Percentiles rank a stretch among this genome's conserved stretches.
Evolutionary conservation across 176 grass and related monocot genomes (phyloP).

Genomic region (Pontederia paniculata): DNA sequence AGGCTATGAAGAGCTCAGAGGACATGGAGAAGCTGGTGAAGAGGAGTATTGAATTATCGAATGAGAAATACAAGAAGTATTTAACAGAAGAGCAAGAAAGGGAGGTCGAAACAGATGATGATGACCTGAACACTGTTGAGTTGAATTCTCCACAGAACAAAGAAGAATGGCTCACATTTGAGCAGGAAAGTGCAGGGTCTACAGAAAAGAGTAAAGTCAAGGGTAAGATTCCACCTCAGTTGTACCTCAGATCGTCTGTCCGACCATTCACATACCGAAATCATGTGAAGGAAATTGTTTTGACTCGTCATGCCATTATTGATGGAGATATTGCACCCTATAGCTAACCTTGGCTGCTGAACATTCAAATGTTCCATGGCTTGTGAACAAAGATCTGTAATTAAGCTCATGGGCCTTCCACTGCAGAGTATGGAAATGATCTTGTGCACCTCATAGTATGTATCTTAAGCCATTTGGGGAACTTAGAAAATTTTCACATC

Average conservation of each 20-base stretch:
- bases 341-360: too few species aligned
- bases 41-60: conserved; percentile 39
- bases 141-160: conserved; percentile 31
- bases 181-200: conserved; percentile 16
- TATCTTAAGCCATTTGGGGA: too few species aligned
- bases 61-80: conserved; percentile 25
- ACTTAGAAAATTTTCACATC: too few species aligned
- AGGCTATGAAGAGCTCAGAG: conserved; percentile 55
- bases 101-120: conserved; percentile 19
- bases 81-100: conserved; percentile 27
- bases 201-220: conserved; percentile 13
- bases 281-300: conserved; percentile 90
- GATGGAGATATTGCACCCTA: conserved; percentile 47
- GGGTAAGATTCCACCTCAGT: conserved; percentile 25
- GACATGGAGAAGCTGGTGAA: conserved; percentile 87
- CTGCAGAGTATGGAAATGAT: too few species aligned
- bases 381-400: too few species aligned
- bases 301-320: conserved; percentile 70
- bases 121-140: conserved; percentile 2
- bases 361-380: too few species aligned
- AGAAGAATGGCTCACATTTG: conserved; percentile 12
- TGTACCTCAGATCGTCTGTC: conserved; percentile 60
- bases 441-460: too few species aligned
- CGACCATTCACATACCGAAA: conserved; percentile 78
- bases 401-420: too few species aligned